phyloP scores from a whole-genome alignment of 345 rosid genomes.

The Boechera stricta region DNA sequence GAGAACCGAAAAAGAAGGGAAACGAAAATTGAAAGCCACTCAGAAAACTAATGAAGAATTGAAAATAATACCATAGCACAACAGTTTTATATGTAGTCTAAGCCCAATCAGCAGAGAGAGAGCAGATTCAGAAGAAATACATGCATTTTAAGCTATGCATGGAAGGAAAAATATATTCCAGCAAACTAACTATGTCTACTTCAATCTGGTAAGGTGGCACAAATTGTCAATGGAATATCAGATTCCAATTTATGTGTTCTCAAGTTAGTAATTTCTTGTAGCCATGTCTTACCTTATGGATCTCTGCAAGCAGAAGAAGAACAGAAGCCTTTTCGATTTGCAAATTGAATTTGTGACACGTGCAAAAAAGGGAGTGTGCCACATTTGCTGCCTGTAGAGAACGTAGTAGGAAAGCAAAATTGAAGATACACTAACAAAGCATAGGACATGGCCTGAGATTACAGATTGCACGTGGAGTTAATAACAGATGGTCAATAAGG shows the following conservation, averaged over 20 bases:
- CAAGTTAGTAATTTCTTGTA: neutral
- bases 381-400: constrained; percentile 82
- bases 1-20: constrained; percentile 30
- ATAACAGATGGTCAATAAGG: constrained; percentile 24
- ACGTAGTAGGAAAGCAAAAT: constrained; percentile 36
- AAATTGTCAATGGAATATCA: constrained; percentile 19
- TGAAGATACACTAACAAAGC: constrained; percentile 25
- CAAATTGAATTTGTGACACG: constrained; percentile 89
- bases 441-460: constrained; percentile 12
- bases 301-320: constrained; percentile 95
- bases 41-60: constrained; percentile 4
- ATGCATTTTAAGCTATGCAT: constrained; percentile 16
- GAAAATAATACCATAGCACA: neutral
- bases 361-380: constrained; percentile 85
- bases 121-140: constrained; percentile 10
- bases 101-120: constrained; percentile 14
- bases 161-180: neutral
- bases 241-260: constrained; percentile 12
- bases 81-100: neutral
- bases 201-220: neutral
- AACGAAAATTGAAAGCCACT: neutral
- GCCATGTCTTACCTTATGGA: constrained; percentile 75
- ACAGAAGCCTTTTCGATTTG: constrained; percentile 87
- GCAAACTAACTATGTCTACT: neutral
- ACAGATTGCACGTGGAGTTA: neutral